Evolutionary conservation across 1,139 yeast species (phyloP), one percentile per base, ranked within the genome.

Genomic region (Magnusiomyces magnusii): DNA sequence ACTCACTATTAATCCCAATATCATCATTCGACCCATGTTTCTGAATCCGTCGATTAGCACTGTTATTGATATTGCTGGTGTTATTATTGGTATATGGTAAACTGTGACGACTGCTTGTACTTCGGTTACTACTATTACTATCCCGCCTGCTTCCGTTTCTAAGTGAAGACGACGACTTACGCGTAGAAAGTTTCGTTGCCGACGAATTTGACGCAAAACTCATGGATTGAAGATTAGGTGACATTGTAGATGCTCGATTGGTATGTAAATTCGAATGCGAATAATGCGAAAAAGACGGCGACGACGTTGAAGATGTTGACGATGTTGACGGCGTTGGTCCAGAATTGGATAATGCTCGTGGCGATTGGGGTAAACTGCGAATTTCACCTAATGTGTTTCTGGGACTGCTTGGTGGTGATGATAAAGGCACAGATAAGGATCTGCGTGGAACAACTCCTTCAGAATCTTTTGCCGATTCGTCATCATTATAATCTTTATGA

Each of bases 1-100:
- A 19, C 41, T 28, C 19, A 54, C 58, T 9, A 58, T 44, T n/a
- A 47, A 42, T 23, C 55, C 57, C 47, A 60, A 50, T 34, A 60
- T 63, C 24, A 60, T 19, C 39, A n/a, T 41, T 24, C 17, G 21
- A 17, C n/a, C 17, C 13, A 15, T 27, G 13, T 9, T n/a, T n/a
- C 15, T 31, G 36, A n/a, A 28, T 21, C 28, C 41, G 19, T 27
- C 41, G 17, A 19, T 13, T n/a, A n/a, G n/a, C n/a, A n/a, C n/a
- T n/a, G n/a, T n/a, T n/a, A n/a, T n/a, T n/a, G n/a, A n/a, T n/a
- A n/a, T n/a, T n/a, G n/a, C n/a, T n/a, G n/a, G n/a, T 3, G 10
- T 31, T 31, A 53, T 23, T 44, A 51, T 17, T 19, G 23, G 28
- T 2, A 31, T 7, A 3, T 19, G 10, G 25, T 52, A 2, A 41